Percentiles rank a stretch among this genome's conserved stretches.
Conservation (phyloP, 306 rosid species). For the Sesbania bispinosa region DNA sequence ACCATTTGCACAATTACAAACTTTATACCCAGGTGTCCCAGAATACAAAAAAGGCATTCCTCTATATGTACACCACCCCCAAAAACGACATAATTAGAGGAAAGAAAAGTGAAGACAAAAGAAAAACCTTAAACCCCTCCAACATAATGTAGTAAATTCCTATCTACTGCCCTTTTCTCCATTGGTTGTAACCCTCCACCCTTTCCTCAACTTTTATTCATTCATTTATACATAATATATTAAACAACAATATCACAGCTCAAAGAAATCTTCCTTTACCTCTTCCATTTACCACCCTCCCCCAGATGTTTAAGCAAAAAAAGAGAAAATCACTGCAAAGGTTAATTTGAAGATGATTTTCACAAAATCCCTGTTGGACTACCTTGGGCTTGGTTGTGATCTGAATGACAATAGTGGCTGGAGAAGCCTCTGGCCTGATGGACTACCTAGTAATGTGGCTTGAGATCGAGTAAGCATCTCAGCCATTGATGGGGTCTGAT, state of each 20-base stretch:
- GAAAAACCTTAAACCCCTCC: slow-evolving; percentile 37
- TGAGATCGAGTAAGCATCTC: slow-evolving; percentile 99
- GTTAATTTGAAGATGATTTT: slow-evolving; percentile 34
- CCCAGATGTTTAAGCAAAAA: slow-evolving; percentile 39
- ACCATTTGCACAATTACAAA: slow-evolving; percentile 46
- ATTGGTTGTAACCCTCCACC: slow-evolving; percentile 51
- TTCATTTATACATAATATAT: slow-evolving; percentile 69
- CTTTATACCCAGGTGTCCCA: slow-evolving; percentile 64
- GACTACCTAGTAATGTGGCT: slow-evolving; percentile 72
- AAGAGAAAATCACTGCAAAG: slow-evolving; percentile 35
- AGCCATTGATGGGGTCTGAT: slow-evolving; percentile 92
- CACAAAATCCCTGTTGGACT: slow-evolving; percentile 28
- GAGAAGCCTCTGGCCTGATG: slow-evolving; percentile 77
- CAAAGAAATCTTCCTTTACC: slow-evolving; percentile 39
- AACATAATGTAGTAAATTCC: slow-evolving; percentile 45
- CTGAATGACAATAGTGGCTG: slow-evolving; percentile 63
- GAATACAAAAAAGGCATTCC: slow-evolving; percentile 39
- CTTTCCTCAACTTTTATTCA: slow-evolving; percentile 50
- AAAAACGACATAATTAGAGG: slow-evolving; percentile 34
- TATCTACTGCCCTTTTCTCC: slow-evolving; percentile 46
- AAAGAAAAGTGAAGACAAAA: slow-evolving; percentile 31
- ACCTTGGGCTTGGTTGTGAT: slow-evolving; percentile 86
- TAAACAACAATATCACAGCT: slow-evolving; percentile 61
- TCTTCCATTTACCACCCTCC: slow-evolving; percentile 42
- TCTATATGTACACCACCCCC: slow-evolving; percentile 78